Base-by-base conservation (phyloP, 345 rosid genomes). In the Aurinia saxatilis region DNA sequence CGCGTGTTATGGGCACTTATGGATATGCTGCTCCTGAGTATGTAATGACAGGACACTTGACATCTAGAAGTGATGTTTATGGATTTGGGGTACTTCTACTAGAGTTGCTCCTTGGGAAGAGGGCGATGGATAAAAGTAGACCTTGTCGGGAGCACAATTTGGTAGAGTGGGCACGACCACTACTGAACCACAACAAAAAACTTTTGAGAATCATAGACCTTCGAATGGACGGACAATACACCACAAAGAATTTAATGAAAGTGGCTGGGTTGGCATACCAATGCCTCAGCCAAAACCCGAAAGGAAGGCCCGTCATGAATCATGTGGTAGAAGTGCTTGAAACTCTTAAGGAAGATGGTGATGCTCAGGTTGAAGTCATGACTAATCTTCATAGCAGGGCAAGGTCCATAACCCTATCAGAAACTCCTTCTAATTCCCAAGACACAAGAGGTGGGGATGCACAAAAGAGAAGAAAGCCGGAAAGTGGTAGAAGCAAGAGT, bases 21-120 rank as follows among this genome's bases (percentile, higher is more conserved):
- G 98, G 98, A 42, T 92, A 92, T 52, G 97, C 98, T 74, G 98
- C 98, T 60, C 98, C 98, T 6, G 98, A 92, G 69, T 92, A 89
- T 34, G 82, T 92, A 37, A 84, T 89, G 95, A 92, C 98, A 45
- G 98, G 98, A 51, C 99, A 90, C 62, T 83, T 93, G 58, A 93
- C 99, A 3, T 90, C 99, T 8, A 75, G 95, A 42, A 93, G 99
- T 73, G 99, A 90, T 84, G 30, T 90, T 57, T 93, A 87, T 62
- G 99, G 97, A 40, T 90, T 85, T 35, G 97, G 99, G 30, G 97
- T 90, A 57, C 97, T 93, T 70, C 77, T 93, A 13, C 90, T 93
- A 1, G 99, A 93, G 82, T 75, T 90, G 87, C 96, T 93, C 12
- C 82, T 90, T 30, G 99, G 99, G 73, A 84, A 92, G 76, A 84